Conservation (phyloP, 2,329 filamentous ascomycete genomes). For the Lasiodiplodia gonubiensis region DNA sequence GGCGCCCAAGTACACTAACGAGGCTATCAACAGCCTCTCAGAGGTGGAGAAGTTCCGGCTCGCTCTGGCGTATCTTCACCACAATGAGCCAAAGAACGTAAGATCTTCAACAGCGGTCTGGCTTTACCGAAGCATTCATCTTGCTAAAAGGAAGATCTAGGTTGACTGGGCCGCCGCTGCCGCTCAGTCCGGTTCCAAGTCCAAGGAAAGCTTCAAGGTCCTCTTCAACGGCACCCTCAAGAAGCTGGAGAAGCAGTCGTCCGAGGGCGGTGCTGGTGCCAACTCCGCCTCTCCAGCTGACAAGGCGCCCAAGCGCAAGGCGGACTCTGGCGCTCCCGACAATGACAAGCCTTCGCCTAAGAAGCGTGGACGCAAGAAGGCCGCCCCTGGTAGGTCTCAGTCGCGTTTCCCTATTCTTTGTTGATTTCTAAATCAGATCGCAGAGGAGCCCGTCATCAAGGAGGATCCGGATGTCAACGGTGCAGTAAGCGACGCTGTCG, state of each 20-base stretch:
- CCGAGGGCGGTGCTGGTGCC: too few relatives aligned
- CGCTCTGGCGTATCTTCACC: neutral
- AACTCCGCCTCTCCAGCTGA: neutral
- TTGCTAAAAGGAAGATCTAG: constrained; percentile 6
- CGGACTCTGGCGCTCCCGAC: neutral
- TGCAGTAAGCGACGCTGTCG: too few relatives aligned
- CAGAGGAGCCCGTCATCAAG: neutral
- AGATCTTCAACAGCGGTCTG: neutral
- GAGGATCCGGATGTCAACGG: neutral
- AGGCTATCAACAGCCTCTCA: constrained; percentile 2
- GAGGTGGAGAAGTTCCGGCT: constrained; percentile 5
- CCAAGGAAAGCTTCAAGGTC: neutral
- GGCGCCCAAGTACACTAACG: neutral
- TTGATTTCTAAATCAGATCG: neutral
- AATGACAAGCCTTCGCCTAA: neutral
- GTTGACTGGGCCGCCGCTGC: constrained; percentile 7
- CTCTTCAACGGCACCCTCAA: constrained; percentile 5
- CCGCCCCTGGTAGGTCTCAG: neutral
- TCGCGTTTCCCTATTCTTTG: neutral
- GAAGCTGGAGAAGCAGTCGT: neutral
- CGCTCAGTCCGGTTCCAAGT: constrained; percentile 1
- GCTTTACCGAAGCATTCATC: neutral
- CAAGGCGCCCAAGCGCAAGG: neutral
- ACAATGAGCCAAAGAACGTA: constrained; percentile 17
- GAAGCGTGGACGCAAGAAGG: constrained; percentile 5